Evolutionary conservation across 2,329 filamentous ascomycete species (phyloP), one percentile per base, ranked within the genome.

Genomic region (Knufia fluminis): DNA sequence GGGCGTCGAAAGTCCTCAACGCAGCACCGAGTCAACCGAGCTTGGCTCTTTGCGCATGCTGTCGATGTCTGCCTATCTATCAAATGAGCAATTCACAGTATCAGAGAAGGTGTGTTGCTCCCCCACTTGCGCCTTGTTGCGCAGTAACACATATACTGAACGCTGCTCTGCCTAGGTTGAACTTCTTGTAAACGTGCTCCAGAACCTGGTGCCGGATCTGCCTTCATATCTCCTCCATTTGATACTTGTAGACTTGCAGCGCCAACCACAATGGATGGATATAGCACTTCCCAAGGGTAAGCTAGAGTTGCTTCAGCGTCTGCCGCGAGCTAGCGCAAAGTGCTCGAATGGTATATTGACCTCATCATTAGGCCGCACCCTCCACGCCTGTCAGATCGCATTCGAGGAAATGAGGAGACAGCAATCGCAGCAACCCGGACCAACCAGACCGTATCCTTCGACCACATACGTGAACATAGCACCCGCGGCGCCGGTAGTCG

Each of bases 201-300:
- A 59, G 41, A 48, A 51, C 23, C 44, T 52, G 17, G 52, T 50
- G 26, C 48, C 48, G 23, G 57, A 59, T 48, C 49, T 58, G n/a
- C 55, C 54, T 19, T 28, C 43, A 24, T 57, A 49, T 46, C 49
- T 59, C 12, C 44, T 58, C 22, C 56, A 54, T 35, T 48, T 40
- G 22, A 55, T 55, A 28, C 33, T 54, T 17, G 33, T 39, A 48
- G 43, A 54, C 19, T 40, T 50, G 39, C 47, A 51, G 50, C 51
- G 53, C 38, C 46, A 52, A 32, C 55, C 55, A 17, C 52, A 44
- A 48, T 60, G 58, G 58, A 45, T 49, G 19, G 58, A 60, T 17
- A 55, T 59, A 8, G 48, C 57, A 28, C 44, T 60, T 45, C 58
- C 58, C 35, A 43, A 50, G 52, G 58, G 58, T 60, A 55, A 33